A percentile compares a stretch with the other conserved stretches of the same genome.
phyloP scores from a whole-genome alignment of 257 asterid species.

The Primulina eburnea region DNA sequence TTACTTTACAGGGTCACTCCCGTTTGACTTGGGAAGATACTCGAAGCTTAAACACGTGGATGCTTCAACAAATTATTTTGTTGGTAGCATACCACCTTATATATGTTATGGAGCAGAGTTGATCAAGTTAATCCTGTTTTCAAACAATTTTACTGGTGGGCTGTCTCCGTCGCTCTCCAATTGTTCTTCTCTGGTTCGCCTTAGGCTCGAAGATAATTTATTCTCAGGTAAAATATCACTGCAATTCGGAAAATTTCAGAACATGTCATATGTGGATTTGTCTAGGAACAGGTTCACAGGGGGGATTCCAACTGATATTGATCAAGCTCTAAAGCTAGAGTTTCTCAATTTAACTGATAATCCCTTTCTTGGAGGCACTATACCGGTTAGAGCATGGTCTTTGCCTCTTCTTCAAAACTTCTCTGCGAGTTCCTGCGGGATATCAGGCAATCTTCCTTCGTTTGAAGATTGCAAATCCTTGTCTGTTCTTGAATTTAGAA shows the following conservation, averaged over 20 bases:
- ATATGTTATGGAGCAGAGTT: constrained; percentile 68
- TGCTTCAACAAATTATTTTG: constrained; percentile 76
- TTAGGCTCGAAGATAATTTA: constrained; percentile 73
- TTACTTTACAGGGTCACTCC: constrained; percentile 76
- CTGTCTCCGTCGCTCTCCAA: constrained; percentile 72
- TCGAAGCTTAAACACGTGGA: constrained; percentile 70
- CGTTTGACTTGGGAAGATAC: constrained; percentile 57
- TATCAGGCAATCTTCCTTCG: constrained; percentile 69
- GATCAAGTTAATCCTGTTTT: constrained; percentile 65
- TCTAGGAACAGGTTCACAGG: constrained; percentile 75
- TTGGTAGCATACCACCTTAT: constrained; percentile 59
- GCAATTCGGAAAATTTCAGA: constrained; percentile 43
- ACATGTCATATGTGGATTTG: constrained; percentile 67
- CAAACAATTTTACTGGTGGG: constrained; percentile 75
- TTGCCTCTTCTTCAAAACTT: constrained; percentile 62
- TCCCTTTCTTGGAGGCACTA: constrained; percentile 62
- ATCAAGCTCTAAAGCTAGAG: constrained; percentile 49
- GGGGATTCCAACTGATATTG: constrained; percentile 56
- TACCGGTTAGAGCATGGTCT: constrained; percentile 62
- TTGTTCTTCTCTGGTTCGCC: constrained; percentile 83
- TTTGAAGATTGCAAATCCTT: constrained; percentile 59
- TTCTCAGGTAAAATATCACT: constrained; percentile 78
- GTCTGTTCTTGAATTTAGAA: constrained; percentile 63
- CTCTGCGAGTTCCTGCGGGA: constrained; percentile 67
- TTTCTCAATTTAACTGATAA: constrained; percentile 77